Percentiles rank a stretch among this genome's conserved stretches.
Evolutionary conservation across 2,329 filamentous ascomycete species (phyloP).

Genomic region (Alternaria alternata): DNA sequence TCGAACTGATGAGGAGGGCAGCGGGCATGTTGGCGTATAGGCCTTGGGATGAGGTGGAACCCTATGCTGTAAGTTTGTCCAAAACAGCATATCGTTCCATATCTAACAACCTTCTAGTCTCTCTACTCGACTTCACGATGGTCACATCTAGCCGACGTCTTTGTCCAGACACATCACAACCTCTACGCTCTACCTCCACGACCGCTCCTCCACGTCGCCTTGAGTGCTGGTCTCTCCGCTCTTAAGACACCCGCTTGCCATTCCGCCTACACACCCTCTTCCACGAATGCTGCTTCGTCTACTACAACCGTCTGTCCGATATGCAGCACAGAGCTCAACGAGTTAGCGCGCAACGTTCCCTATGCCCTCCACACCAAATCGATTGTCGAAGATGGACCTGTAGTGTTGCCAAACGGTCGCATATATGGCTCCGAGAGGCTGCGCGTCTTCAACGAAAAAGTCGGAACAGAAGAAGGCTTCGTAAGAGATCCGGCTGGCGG

Average conservation of each 20-base stretch:
- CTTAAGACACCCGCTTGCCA: constrained; percentile 97
- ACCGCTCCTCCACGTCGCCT: constrained; percentile 87
- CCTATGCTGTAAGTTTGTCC: constrained; percentile 62
- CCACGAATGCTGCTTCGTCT: constrained; percentile 64
- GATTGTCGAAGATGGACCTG: constrained; percentile 85
- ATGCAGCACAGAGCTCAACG: constrained; percentile 93
- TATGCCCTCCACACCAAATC: constrained; percentile 97
- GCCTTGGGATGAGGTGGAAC: constrained; percentile 66
- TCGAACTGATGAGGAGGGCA: constrained; percentile 74
- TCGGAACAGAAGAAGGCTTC: constrained; percentile 70
- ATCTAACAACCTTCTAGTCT: constrained; percentile 56
- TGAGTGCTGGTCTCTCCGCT: constrained; percentile 89
- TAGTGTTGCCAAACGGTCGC: constrained; percentile 85
- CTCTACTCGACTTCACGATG: constrained; percentile 80
- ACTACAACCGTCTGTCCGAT: constrained; percentile 86
- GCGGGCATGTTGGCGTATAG: constrained; percentile 82
- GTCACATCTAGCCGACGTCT: constrained; percentile 77
- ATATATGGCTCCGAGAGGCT: constrained; percentile 82
- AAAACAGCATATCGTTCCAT: neutral
- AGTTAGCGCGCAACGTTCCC: constrained; percentile 84
- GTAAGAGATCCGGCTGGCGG: constrained; percentile 77
- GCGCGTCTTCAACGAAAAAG: constrained; percentile 78
- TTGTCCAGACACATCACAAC: constrained; percentile 84
- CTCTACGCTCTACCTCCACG: constrained; percentile 83
- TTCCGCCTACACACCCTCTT: constrained; percentile 67